Percentiles rank a stretch among this genome's conserved stretches.
phyloP scores from a whole-genome alignment of 2,329 filamentous ascomycete species.

The Claviceps quebecensis region DNA sequence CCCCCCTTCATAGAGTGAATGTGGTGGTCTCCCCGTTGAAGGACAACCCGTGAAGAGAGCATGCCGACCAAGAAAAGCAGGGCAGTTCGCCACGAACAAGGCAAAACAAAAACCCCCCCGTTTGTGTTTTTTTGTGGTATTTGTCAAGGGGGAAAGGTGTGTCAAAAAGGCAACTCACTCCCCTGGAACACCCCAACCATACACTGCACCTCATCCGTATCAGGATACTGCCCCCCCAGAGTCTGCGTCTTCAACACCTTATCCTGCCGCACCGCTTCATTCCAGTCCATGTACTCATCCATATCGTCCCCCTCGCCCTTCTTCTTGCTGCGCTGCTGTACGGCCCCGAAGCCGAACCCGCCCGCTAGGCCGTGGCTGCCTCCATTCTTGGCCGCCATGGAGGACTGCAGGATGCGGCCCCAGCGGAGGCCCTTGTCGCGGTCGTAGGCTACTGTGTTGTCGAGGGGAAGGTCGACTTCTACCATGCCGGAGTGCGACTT shows the following conservation, averaged over 20 bases:
- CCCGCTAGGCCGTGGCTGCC: slow-evolving; percentile 58
- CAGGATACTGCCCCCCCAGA: slow-evolving; percentile 65
- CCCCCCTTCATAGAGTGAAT: no score
- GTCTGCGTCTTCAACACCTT: slow-evolving; percentile 70
- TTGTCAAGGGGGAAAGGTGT: no score
- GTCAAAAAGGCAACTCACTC: slow-evolving; percentile 35
- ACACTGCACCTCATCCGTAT: slow-evolving; percentile 60
- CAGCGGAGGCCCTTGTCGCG: slow-evolving; percentile 68
- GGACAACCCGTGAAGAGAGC: no score
- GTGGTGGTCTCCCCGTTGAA: no score
- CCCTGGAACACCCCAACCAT: slow-evolving; percentile 87
- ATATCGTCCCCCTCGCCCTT: slow-evolving; percentile 30
- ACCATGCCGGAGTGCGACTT: slow-evolving; percentile 74
- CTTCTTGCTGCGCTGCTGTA: slow-evolving; percentile 27
- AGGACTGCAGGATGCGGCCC: slow-evolving; percentile 60
- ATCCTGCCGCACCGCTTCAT: slow-evolving; percentile 52
- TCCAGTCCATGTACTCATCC: slow-evolving; percentile 44
- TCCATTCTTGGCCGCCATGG: slow-evolving; percentile 41
- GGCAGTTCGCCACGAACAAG: no score
- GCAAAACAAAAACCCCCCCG: not conserved
- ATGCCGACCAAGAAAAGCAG: no score
- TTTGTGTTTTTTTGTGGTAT: no score
- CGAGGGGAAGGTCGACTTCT: slow-evolving; percentile 81
- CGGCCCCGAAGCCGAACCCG: slow-evolving; percentile 51
- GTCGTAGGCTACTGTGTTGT: slow-evolving; percentile 63